phyloP scores from a whole-genome alignment of 2,329 filamentous ascomycete genomes.

The Spiromastix sp. region DNA sequence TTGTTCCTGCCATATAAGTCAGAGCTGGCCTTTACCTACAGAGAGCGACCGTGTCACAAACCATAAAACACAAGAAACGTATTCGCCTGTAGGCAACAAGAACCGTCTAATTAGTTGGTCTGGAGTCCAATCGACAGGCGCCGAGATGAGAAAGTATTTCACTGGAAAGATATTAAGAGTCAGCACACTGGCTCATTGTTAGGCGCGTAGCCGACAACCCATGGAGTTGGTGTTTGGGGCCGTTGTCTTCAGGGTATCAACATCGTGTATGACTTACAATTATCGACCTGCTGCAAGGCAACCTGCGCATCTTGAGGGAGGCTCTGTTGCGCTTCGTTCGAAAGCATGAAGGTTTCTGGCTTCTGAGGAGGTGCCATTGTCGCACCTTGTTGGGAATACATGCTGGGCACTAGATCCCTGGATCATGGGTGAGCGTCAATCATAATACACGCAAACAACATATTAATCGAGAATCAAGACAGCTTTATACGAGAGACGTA shows the following conservation, averaged over 20 bases:
- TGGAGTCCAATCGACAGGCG: slow-evolving; percentile 92
- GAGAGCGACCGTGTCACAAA: slow-evolving; percentile 27
- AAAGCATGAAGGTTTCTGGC: slow-evolving; percentile 97
- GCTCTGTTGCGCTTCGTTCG: slow-evolving; percentile 91
- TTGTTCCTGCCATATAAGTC: slow-evolving; percentile 59
- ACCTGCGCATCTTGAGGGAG: slow-evolving; percentile 94
- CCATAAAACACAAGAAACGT: slow-evolving; percentile 96
- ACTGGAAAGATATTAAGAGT: slow-evolving; percentile 45
- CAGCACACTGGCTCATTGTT: background rate
- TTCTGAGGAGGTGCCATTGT: slow-evolving; percentile 89
- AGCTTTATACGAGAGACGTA: too few species aligned
- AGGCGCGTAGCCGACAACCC: too few species aligned
- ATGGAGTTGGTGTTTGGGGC: too few species aligned
- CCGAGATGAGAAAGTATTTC: slow-evolving; percentile 99
- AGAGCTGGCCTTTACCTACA: background rate
- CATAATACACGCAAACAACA: too few species aligned
- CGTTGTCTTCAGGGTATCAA: too few species aligned
- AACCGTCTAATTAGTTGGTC: slow-evolving; percentile 97
- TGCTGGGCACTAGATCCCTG: too few species aligned
- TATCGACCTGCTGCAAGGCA: slow-evolving; percentile 95
- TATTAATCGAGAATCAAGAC: background rate
- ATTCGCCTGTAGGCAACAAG: slow-evolving; percentile 91
- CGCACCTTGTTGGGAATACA: slow-evolving; percentile 71
- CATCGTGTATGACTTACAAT: slow-evolving; percentile 62
- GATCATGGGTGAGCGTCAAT: background rate